These are phyloP conservation scores for Arachis monticola DNA, from an alignment of 331 rosid genomes.

Conservation along the genomic window DNA sequence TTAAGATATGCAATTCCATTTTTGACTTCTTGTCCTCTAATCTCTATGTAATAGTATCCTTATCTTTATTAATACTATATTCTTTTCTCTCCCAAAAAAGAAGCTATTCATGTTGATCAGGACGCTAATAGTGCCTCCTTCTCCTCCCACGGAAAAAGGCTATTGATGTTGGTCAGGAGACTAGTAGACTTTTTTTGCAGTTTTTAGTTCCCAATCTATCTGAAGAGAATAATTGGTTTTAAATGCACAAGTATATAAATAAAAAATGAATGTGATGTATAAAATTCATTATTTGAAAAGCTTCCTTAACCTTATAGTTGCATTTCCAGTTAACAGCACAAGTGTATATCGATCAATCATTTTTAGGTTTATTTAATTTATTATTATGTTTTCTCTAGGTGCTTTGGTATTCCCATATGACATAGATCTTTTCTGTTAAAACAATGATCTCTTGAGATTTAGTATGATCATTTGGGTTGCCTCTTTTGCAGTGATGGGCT, in stretches of 20 bases:
- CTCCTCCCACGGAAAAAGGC: too few relatives aligned
- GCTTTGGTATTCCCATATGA: conserved; percentile 1
- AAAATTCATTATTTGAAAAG: neutral
- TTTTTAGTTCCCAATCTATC: neutral
- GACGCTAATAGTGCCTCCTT: too few relatives aligned
- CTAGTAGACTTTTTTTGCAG: neutral
- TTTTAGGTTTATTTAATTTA: neutral
- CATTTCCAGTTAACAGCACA: neutral
- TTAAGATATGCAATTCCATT: too few relatives aligned
- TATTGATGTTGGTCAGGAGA: neutral
- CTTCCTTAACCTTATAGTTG: neutral
- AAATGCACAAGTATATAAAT: neutral
- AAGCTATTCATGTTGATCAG: too few relatives aligned
- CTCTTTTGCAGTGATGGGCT: neutral
- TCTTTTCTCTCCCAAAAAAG: too few relatives aligned
- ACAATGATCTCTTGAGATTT: neutral
- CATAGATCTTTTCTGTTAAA: neutral
- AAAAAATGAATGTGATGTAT: neutral
- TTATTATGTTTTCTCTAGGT: neutral
- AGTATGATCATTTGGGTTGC: neutral
- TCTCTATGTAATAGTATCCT: too few relatives aligned
- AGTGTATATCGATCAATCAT: neutral
- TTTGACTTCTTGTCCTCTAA: too few relatives aligned
- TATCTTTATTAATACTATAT: too few relatives aligned
- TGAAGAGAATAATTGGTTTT: neutral